These are phyloP conservation scores for Colletotrichum cereale DNA, from an alignment of 2,329 filamentous ascomycete species.

Conservation along the genomic window DNA sequence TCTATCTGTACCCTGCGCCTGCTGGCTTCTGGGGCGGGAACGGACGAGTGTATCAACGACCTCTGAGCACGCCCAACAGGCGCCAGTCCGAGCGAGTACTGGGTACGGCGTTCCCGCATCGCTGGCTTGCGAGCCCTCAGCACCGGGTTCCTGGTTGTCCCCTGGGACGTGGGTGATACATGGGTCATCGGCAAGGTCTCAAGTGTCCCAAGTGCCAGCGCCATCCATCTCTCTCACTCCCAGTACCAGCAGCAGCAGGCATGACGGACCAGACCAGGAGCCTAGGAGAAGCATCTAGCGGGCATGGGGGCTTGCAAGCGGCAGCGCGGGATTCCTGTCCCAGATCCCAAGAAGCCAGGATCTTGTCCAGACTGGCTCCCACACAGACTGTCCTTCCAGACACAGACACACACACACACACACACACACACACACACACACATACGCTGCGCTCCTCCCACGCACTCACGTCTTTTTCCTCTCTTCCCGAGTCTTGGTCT, in stretches of 20 bases:
- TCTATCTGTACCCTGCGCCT: conserved; percentile 19
- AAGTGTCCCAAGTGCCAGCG: conserved; percentile 26
- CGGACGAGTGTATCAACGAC: conserved; percentile 17
- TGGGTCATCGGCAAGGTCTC: conserved; percentile 37
- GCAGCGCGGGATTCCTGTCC: conserved; percentile 24
- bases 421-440: too few species aligned
- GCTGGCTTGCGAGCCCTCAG: conserved; percentile 27
- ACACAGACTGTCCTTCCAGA: conserved; percentile 11
- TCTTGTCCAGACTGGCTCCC: conserved; percentile 21
- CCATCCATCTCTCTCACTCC: not conserved
- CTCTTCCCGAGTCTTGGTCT: not conserved
- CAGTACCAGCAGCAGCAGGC: conserved; percentile 18
- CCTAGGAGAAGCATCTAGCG: conserved; percentile 19
- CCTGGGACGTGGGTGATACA: conserved; percentile 40
- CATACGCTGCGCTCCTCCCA: not conserved
- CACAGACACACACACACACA: not conserved
- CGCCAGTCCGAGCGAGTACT: conserved; percentile 16
- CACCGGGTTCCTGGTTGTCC: conserved; percentile 39
- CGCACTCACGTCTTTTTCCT: not conserved
- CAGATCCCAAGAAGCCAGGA: conserved; percentile 28
- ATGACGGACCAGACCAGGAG: conserved; percentile 25
- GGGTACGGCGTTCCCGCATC: conserved; percentile 20
- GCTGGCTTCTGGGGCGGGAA: conserved; percentile 8
- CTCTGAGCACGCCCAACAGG: not conserved
- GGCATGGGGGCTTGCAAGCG: conserved; percentile 29